Percentiles rank a stretch among this genome's conserved stretches.
These are phyloP conservation scores for Elaeis oleifera DNA, from an alignment of 202 grass and related monocot species.

Conservation along the genomic window DNA sequence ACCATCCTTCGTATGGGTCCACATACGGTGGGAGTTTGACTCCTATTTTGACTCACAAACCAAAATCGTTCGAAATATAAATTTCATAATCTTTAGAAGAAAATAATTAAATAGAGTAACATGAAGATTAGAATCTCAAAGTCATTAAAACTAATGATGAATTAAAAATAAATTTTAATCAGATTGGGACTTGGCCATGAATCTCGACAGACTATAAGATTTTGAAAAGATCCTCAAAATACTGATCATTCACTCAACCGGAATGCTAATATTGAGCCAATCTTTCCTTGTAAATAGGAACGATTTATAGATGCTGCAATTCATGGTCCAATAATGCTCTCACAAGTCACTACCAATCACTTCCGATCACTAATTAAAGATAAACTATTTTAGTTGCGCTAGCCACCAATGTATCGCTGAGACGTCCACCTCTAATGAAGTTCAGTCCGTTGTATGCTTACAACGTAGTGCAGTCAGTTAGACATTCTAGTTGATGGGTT, in stretches of 20 bases:
- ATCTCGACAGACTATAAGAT: too few species aligned
- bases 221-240: too few species aligned
- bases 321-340: conserved; percentile 22
- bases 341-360: conserved; percentile 15
- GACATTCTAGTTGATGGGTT: too few species aligned
- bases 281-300: conserved; percentile 15
- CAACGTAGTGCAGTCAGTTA: too few species aligned
- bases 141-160: too few species aligned
- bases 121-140: too few species aligned
- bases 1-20: too few species aligned
- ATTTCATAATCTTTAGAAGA: neutral
- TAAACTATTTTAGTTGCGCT: neutral
- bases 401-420: neutral
- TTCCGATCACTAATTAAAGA: conserved; percentile 5
- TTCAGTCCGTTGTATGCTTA: neutral
- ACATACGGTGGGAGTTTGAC: too few species aligned
- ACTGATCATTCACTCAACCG: conserved; percentile 2
- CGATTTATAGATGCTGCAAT: conserved; percentile 12
- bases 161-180: too few species aligned
- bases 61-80: too few species aligned
- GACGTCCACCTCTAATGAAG: neutral
- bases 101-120: neutral
- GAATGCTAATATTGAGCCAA: conserved; percentile 8
- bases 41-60: too few species aligned
- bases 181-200: conserved; percentile 1